Evolutionary conservation across 1,139 yeast species (phyloP), one percentile per base, ranked within the genome.

Genomic region (Geotrichum aggregatum): DNA sequence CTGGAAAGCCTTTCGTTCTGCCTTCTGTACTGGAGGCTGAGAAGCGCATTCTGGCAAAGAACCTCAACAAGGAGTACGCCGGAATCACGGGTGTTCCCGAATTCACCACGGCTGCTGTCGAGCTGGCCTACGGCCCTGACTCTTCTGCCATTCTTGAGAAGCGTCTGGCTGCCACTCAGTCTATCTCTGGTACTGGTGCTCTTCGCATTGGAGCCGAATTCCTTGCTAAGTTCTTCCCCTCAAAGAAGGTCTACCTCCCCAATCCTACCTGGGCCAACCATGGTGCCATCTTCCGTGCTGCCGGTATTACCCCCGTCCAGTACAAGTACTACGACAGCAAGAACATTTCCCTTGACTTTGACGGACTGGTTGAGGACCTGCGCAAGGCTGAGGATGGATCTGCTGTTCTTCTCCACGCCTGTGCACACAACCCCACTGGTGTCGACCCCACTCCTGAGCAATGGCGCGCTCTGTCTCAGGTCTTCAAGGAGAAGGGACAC

Each of bases 341-440:
- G 48, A 78, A 78, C 61, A 84, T 84, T 67, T 71, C 80, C 1
- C 76, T 85, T 57, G 87, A 84, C 67, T 71, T 84, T 59, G 72
- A 76, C 10, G 96, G 95, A 0, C 83, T 83, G 63, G 66, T 91
- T 35, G 67, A 67, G 31, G 77, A 92, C 57, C 83, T 92, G 60
- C 75, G 78, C 53, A 55, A 69, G 28, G 96, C 96, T 26, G 91
- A 92, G 49, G 67, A 70, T 18, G 94, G 94, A 36, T 84, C 95
- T 8, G 79, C 87, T 44, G 85, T 92, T 62, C 76, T 91, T 56
- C 76, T 92, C 58, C 98, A 92, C 69, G 92, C 97, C 19, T 89
- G 98, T 70, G 96, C 98, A 57, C 98, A 92, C 73, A 92, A 92
- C 73, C 98, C 98, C 58, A 92, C 98, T 33, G 98, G 98, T 59